These are phyloP conservation scores for Sungouiella thailandica DNA, from an alignment of 805 yeast species.

Conservation along the genomic window DNA sequence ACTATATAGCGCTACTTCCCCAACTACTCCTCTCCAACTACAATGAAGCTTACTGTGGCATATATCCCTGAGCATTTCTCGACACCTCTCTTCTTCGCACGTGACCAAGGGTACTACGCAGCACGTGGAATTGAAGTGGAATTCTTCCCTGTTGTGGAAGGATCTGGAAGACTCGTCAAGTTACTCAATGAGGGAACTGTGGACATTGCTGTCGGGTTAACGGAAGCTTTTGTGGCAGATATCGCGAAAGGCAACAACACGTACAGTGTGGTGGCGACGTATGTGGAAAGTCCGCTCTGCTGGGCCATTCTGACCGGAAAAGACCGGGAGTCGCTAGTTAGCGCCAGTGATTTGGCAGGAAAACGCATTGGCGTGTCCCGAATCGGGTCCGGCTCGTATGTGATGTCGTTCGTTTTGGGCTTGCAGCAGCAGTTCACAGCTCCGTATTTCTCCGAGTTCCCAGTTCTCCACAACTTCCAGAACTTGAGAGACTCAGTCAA, in stretches of 20 bases:
- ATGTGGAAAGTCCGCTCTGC: constrained; percentile 79
- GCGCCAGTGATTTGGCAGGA: constrained; percentile 51
- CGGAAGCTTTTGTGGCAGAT: constrained; percentile 88
- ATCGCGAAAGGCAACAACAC: constrained; percentile 62
- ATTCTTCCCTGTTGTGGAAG: constrained; percentile 70
- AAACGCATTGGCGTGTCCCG: constrained; percentile 73
- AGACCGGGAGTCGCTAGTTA: constrained; percentile 49
- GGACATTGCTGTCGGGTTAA: constrained; percentile 81
- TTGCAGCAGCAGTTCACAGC: constrained; percentile 48
- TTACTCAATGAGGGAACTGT: constrained; percentile 58
- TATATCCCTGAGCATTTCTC: constrained; percentile 90
- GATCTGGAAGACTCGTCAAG: constrained; percentile 83
- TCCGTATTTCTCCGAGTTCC: constrained; percentile 50
- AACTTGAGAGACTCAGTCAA: constrained; percentile 81
- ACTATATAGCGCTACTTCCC: no score
- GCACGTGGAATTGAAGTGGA: constrained; percentile 50
- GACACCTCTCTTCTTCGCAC: constrained; percentile 77
- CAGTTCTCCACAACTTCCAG: constrained; percentile 60
- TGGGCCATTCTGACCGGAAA: constrained; percentile 87
- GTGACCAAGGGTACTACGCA: constrained; percentile 50
- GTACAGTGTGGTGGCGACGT: constrained; percentile 72
- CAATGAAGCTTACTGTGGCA: constrained; percentile 51
- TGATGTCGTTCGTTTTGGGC: constrained; percentile 84
- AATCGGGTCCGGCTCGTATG: constrained; percentile 88
- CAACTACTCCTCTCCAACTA: no score